These are phyloP conservation scores for Luzula sylvatica DNA, from an alignment of 176 grass and related monocot species.

Conservation along the genomic window DNA sequence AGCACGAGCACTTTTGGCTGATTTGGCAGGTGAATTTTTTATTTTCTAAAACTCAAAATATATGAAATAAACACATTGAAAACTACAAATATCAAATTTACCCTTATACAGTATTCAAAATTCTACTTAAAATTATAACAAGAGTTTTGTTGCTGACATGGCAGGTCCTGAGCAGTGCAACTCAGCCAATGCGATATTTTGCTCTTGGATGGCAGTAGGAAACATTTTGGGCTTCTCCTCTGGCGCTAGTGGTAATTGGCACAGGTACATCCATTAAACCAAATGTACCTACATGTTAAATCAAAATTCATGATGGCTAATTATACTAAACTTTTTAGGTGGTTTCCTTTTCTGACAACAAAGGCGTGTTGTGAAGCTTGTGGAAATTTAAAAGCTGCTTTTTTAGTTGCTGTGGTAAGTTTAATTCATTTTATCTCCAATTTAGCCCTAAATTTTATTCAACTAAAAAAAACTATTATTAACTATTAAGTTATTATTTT, in stretches of 20 bases:
- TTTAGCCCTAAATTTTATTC: no score
- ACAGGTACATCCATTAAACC: slow-evolving; percentile 41
- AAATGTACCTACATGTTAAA: not conserved
- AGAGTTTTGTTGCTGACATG: not conserved
- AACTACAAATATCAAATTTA: no score
- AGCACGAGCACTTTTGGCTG: slow-evolving; percentile 80
- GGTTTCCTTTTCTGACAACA: slow-evolving; percentile 93
- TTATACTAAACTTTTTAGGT: slow-evolving; percentile 45
- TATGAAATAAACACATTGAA: no score
- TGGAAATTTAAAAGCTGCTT: slow-evolving; percentile 96
- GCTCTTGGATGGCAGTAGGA: slow-evolving; percentile 98
- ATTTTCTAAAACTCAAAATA: not conserved
- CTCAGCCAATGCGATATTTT: slow-evolving; percentile 99
- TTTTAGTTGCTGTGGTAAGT: slow-evolving; percentile 96
- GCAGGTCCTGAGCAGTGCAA: slow-evolving; percentile 80
- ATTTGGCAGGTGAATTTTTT: slow-evolving; percentile 70
- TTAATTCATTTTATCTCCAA: slow-evolving; percentile 18
- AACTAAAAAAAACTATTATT: no score
- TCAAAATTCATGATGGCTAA: not conserved
- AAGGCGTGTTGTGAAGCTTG: slow-evolving; percentile 95
- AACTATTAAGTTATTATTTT: not conserved
- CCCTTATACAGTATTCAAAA: not conserved
- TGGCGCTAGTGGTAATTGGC: slow-evolving; percentile 74
- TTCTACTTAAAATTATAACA: not conserved
- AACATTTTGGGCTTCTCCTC: slow-evolving; percentile 83